Conservation (phyloP, 2,329 filamentous ascomycete genomes). For the Phyllosticta citribraziliensis region DNA sequence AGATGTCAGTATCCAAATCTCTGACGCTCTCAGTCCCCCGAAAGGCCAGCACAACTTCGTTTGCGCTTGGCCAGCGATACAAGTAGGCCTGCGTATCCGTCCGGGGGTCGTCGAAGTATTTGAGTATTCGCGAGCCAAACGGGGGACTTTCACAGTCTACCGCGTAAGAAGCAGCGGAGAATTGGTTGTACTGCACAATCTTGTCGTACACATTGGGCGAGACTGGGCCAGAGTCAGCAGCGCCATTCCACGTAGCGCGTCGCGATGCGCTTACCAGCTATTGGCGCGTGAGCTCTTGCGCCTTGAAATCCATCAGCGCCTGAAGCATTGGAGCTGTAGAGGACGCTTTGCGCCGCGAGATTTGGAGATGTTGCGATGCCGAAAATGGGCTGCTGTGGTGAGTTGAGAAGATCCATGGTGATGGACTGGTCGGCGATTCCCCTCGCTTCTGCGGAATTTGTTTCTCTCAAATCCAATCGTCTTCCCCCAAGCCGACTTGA, state of each 20-base stretch:
- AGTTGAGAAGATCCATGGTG: not conserved
- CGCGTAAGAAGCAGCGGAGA: slow-evolving; percentile 5
- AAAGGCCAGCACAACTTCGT: slow-evolving; percentile 2
- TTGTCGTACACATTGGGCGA: not conserved
- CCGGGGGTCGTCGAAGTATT: not conserved
- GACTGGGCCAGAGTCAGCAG: not conserved
- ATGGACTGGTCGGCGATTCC: not conserved
- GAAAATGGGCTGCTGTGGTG: not conserved
- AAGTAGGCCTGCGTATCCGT: slow-evolving; percentile 4
- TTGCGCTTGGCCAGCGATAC: not conserved
- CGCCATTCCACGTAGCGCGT: not conserved
- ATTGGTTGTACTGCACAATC: slow-evolving; percentile 1
- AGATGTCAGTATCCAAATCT: slow-evolving; percentile 3
- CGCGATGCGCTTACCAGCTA: not conserved
- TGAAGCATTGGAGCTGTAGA: not conserved
- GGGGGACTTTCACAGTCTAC: slow-evolving; percentile 3
- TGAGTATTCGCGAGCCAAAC: not conserved
- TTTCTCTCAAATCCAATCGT: not conserved
- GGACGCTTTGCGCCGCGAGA: not conserved
- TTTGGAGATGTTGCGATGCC: not conserved
- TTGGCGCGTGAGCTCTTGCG: not conserved
- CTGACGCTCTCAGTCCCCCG: slow-evolving; percentile 1
- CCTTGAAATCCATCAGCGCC: not conserved
- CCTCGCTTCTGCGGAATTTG: not conserved
- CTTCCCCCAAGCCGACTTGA: no score